Evolutionary conservation across 2,329 filamentous ascomycete genomes (phyloP), one percentile per base, ranked within the genome.

Genomic region (Geosmithia putterillii): DNA sequence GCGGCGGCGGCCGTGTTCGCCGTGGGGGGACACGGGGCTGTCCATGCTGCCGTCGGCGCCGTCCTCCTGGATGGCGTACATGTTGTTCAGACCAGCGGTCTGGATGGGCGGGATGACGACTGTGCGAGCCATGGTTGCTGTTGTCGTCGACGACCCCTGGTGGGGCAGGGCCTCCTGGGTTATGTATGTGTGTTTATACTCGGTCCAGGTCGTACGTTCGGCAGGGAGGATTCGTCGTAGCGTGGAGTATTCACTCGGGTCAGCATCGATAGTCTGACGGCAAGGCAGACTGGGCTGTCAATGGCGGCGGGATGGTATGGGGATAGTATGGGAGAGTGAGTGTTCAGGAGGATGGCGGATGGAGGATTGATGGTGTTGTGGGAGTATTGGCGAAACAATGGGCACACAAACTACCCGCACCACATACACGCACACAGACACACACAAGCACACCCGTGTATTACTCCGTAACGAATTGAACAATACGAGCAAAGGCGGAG

Each of bases 31-130:
- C 22, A 32, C 6, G 18, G 20, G n/a, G 32, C 22, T 8, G 19
- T 15, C n/a, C 34, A 28, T 25, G 36, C 14, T 15, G 32, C 20
- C 34, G 37, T 39, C 20, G 6, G 20, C 28, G 12, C 22, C 44
- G 32, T 46, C 41, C 14, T 46, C 44, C 7, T 40, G 25, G 18
- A 46, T 46, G 37, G 44, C 18, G 18, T 41, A 42, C 20, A 38
- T 23, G 32, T 22, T 38, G 28, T 42, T 40, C 10, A 42, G 35
- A 37, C 32, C 21, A 7, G 38, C 2, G 12, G 44, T 41, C 32
- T 45, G 42, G 12, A 48, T 45, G 23, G 44, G 46, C 41, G 41
- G 43, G 17, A 48, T 35, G 17, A 45, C 43, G 43, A 48, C 45
- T 5, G 45, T 48, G 7, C 42, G 43, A 7, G 42, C 46, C 39